A percentile compares a stretch with the other conserved stretches of the same genome.
Conservation (phyloP, 192 early-diverging fungal species). For the Backusella australiensis region DNA sequence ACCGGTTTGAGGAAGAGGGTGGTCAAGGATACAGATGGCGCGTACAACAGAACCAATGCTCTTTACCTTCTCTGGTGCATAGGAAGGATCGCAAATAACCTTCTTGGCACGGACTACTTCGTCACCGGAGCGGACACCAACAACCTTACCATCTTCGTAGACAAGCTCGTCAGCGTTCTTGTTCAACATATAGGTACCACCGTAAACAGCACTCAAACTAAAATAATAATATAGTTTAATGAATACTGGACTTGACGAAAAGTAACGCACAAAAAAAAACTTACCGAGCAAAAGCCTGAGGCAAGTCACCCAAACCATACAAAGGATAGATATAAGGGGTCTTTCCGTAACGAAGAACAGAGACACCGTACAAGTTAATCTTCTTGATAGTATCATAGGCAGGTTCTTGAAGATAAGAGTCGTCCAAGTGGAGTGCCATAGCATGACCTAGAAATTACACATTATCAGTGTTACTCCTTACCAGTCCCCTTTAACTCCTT, state of each 20-base stretch:
- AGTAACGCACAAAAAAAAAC: background rate
- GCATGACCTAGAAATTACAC: constrained; percentile 72
- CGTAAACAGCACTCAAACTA: constrained; percentile 95
- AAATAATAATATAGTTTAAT: background rate
- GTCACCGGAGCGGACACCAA: constrained; percentile 87
- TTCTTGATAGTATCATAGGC: constrained; percentile 88
- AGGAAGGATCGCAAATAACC: constrained; percentile 97
- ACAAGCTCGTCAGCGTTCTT: constrained; percentile 91
- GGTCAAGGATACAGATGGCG: constrained; percentile 91
- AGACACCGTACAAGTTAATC: constrained; percentile 90
- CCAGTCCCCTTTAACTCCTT: background rate
- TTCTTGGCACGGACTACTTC: constrained; percentile 80
- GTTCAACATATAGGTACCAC: constrained; percentile 98
- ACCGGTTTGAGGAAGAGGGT: constrained; percentile 87
- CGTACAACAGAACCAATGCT: constrained; percentile 87
- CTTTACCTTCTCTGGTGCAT: constrained; percentile 80
- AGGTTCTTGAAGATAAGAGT: constrained; percentile 66
- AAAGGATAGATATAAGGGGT: constrained; percentile 98
- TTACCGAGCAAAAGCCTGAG: constrained; percentile 94
- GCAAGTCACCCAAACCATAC: constrained; percentile 96
- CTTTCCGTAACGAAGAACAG: constrained; percentile 90
- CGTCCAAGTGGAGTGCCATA: constrained; percentile 94
- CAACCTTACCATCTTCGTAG: constrained; percentile 76
- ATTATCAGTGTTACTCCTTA: background rate
- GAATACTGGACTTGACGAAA: background rate